phyloP scores from a whole-genome alignment of 352 stramenopile species.

The Pythium insidiosum region DNA sequence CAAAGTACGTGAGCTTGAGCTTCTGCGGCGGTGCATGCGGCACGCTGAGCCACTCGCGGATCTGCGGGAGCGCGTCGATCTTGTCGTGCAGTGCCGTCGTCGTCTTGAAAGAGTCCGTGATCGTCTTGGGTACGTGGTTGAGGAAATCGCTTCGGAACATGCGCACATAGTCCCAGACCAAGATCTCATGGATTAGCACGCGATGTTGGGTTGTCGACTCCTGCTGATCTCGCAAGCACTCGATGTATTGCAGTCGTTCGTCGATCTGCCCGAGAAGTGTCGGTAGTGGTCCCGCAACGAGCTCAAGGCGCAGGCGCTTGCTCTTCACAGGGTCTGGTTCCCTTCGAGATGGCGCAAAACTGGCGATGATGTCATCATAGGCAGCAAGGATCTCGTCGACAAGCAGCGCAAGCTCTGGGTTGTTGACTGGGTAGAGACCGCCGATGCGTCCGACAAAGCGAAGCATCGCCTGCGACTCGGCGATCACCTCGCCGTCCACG shows the following conservation, averaged over 20 bases:
- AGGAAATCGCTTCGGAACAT: slow-evolving; percentile 2
- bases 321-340: not conserved
- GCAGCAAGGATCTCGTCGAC: slow-evolving; percentile 15
- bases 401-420: slow-evolving; percentile 18
- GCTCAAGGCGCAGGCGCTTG: not conserved
- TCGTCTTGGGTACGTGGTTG: slow-evolving; percentile 11
- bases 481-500: slow-evolving; percentile 11
- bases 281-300: not conserved
- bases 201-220: not conserved
- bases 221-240: no score
- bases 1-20: slow-evolving; percentile 25
- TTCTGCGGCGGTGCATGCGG: not conserved
- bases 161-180: slow-evolving; percentile 13
- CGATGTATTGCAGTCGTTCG: not conserved
- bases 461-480: slow-evolving; percentile 22
- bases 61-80: not conserved
- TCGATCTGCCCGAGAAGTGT: not conserved
- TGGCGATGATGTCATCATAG: not conserved
- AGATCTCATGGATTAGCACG: slow-evolving; percentile 19
- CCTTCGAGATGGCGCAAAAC: no score
- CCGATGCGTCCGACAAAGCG: slow-evolving; percentile 21
- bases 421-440: slow-evolving; percentile 17
- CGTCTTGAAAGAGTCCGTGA: slow-evolving; percentile 8
- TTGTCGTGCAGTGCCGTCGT: slow-evolving; percentile 11
- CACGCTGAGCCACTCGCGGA: not conserved